phyloP scores from a whole-genome alignment of 805 yeast species.

The Hanseniaspora vineae region DNA sequence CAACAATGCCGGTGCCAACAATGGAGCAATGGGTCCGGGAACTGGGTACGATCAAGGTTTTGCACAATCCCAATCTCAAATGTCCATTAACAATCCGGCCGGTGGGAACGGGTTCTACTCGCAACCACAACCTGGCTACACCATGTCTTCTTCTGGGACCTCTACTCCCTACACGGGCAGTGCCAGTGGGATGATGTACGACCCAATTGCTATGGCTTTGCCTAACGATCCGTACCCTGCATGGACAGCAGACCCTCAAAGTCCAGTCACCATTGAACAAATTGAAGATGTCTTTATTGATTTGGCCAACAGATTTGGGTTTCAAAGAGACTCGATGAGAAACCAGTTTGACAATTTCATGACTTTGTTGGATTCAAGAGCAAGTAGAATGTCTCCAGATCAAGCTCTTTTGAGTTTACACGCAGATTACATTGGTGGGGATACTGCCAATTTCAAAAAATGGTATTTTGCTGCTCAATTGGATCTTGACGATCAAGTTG shows the following conservation, averaged over 20 bases:
- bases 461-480: constrained; percentile 86
- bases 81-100: too few species aligned
- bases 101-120: constrained; percentile 52
- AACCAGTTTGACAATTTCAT: constrained; percentile 80
- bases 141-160: constrained; percentile 80
- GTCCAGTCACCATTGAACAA: constrained; percentile 73
- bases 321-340: constrained; percentile 89
- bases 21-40: constrained; percentile 55
- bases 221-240: constrained; percentile 96
- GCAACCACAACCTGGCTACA: constrained; percentile 80
- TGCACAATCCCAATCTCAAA: too few species aligned
- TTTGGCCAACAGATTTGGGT: constrained; percentile 71
- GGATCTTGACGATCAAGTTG: constrained; percentile 74
- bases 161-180: constrained; percentile 88
- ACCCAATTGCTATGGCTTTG: constrained; percentile 55
- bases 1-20: constrained; percentile 38
- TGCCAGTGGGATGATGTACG: constrained; percentile 12
- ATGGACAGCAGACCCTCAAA: constrained; percentile 94
- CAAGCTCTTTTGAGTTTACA: constrained; percentile 74
- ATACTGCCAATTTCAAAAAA: constrained; percentile 69
- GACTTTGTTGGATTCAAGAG: constrained; percentile 71
- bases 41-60: constrained; percentile 59
- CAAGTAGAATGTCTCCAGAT: constrained; percentile 82
- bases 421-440: constrained; percentile 85
- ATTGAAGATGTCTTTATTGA: constrained; percentile 80